phyloP scores from a whole-genome alignment of 2,329 filamentous ascomycete genomes.

The Diaporthe sp. region DNA sequence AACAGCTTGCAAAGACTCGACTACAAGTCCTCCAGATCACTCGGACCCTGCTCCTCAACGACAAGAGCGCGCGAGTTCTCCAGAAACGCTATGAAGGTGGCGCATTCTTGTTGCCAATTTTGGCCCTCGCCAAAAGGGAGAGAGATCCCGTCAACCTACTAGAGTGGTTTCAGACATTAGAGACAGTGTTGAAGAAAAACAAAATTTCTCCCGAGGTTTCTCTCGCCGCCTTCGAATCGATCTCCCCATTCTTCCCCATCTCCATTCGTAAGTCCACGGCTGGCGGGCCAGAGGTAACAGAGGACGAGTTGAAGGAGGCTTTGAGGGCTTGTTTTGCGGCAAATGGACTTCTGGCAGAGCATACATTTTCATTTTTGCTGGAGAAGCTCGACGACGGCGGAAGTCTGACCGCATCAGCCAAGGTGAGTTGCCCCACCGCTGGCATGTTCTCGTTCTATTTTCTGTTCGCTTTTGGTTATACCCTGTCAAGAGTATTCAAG shows the following conservation, averaged over 20 bases:
- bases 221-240: constrained; percentile 66
- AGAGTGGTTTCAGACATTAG: constrained; percentile 68
- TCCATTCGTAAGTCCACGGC: constrained; percentile 67
- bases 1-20: constrained; percentile 40
- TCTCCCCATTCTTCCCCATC: constrained; percentile 74
- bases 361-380: constrained; percentile 67
- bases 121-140: constrained; percentile 59
- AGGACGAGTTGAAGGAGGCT: constrained; percentile 68
- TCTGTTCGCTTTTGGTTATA: neutral
- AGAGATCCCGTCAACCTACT: constrained; percentile 70
- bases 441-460: neutral
- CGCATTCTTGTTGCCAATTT: constrained; percentile 54
- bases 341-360: constrained; percentile 59
- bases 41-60: constrained; percentile 7
- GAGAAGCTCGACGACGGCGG: constrained; percentile 72
- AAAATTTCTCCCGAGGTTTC: constrained; percentile 60
- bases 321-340: constrained; percentile 69
- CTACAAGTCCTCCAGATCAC: constrained; percentile 35
- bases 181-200: constrained; percentile 61
- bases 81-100: constrained; percentile 33
- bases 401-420: constrained; percentile 70
- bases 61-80: constrained; percentile 44
- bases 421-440: constrained; percentile 53
- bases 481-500: neutral
- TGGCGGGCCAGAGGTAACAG: constrained; percentile 62